Percentiles rank a stretch among this genome's conserved stretches.
Evolutionary conservation across 306 rosid genomes (phyloP).

Genomic region (Albizia julibrissin): DNA sequence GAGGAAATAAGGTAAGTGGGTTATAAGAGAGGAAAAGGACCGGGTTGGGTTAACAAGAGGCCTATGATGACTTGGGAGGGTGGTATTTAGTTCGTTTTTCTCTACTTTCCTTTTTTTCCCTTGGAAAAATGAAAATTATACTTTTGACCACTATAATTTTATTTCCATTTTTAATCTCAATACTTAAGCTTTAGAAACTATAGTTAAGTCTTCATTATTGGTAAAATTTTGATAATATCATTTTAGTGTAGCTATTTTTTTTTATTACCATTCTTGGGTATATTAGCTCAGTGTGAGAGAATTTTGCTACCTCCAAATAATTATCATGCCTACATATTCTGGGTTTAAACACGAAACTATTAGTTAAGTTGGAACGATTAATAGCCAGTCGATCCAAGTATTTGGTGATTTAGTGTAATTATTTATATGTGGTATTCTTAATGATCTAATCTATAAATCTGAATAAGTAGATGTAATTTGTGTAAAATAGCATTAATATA

Average conservation of each 20-base stretch:
- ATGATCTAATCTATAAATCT: neutral
- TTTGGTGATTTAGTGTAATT: neutral
- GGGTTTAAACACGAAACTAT: no score
- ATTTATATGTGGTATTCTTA: neutral
- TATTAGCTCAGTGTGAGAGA: no score
- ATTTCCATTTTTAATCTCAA: neutral
- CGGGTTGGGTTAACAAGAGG: conserved; percentile 46
- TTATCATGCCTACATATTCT: no score
- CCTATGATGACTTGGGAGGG: neutral
- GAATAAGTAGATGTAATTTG: no score
- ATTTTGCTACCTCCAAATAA: no score
- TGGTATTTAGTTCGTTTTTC: neutral
- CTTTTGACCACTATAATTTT: neutral
- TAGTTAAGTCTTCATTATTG: neutral
- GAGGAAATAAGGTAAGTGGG: conserved; percentile 49
- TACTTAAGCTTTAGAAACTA: neutral
- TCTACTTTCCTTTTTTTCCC: neutral
- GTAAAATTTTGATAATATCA: neutral
- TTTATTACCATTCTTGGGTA: no score
- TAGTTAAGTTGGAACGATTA: no score
- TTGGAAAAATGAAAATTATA: neutral
- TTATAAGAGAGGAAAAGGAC: conserved; percentile 9
- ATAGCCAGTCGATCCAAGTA: no score
- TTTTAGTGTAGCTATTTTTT: neutral
- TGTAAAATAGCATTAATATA: neutral